Evolutionary conservation across 768 basidiomycete genomes (phyloP).

Genomic region (Mycena capillaripes): DNA sequence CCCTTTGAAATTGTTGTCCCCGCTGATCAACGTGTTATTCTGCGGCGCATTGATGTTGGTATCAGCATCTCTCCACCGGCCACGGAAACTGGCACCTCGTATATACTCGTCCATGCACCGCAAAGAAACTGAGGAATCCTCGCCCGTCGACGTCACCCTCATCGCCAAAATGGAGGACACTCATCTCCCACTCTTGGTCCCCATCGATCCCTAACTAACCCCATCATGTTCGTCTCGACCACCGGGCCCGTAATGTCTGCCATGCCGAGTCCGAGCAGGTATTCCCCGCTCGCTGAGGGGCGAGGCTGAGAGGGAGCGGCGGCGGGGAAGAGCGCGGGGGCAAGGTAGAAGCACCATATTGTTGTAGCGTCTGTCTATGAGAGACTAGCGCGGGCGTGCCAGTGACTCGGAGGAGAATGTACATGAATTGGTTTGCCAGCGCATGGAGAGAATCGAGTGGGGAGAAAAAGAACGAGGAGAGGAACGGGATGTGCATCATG

Average conservation of each 20-base stretch:
- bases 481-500: slow-evolving; percentile 27
- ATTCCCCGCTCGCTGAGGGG: not conserved
- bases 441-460: slow-evolving; percentile 30
- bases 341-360: no score
- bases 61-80: no score
- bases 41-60: no score
- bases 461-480: slow-evolving; percentile 26
- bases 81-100: slow-evolving; percentile 62
- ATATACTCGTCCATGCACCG: slow-evolving; percentile 89
- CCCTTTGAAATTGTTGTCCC: slow-evolving; percentile 89
- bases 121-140: slow-evolving; percentile 82
- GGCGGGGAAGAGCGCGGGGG: not conserved
- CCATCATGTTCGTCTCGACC: slow-evolving; percentile 73
- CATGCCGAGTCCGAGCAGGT: slow-evolving; percentile 33
- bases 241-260: slow-evolving; percentile 53
- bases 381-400: no score
- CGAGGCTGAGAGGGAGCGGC: not conserved
- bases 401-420: slow-evolving; percentile 2
- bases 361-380: no score
- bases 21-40: slow-evolving; percentile 86
- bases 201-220: slow-evolving; percentile 55
- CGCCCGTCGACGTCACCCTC: slow-evolving; percentile 60
- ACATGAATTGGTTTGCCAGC: slow-evolving; percentile 6
- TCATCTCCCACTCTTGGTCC: slow-evolving; percentile 83
- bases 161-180: slow-evolving; percentile 67